phyloP scores from a whole-genome alignment of 1,139 yeast species.

The Zygoascus meyerae region DNA sequence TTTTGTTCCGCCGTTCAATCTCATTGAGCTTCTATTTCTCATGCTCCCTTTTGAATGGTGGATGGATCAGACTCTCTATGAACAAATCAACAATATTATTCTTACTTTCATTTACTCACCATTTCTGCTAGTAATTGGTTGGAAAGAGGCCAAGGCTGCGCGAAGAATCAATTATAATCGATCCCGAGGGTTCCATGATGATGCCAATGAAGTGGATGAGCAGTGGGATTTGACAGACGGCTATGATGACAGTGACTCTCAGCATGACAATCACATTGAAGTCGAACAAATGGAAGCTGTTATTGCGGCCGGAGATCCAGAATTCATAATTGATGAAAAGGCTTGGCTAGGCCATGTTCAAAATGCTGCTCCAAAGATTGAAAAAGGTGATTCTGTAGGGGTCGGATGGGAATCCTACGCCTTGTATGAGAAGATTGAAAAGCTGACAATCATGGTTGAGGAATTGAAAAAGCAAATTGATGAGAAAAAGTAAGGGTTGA shows the following conservation, averaged over 20 bases:
- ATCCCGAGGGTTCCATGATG: slow-evolving; percentile 59
- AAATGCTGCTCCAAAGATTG: slow-evolving; percentile 50
- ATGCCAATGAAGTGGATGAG: slow-evolving; percentile 70
- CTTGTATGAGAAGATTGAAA: slow-evolving; percentile 40
- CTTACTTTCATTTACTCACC: slow-evolving; percentile 70
- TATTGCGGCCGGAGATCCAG: slow-evolving; percentile 52
- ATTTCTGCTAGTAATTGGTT: slow-evolving; percentile 52
- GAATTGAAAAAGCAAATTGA: slow-evolving; percentile 14
- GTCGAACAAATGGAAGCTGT: slow-evolving; percentile 45
- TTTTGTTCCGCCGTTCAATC: slow-evolving; percentile 79
- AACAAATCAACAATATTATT: slow-evolving; percentile 34
- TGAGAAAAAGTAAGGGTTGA: background rate
- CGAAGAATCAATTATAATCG: slow-evolving; percentile 69
- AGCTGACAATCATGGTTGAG: slow-evolving; percentile 32
- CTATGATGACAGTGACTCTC: slow-evolving; percentile 39
- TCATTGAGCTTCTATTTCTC: slow-evolving; percentile 53
- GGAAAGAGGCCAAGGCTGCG: slow-evolving; percentile 60
- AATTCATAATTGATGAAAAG: slow-evolving; percentile 47
- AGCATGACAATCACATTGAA: slow-evolving; percentile 27
- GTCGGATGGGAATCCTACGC: slow-evolving; percentile 63
- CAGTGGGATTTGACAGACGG: slow-evolving; percentile 87
- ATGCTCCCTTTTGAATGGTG: slow-evolving; percentile 40
- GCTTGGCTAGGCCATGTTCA: slow-evolving; percentile 48
- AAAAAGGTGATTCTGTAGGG: slow-evolving; percentile 49
- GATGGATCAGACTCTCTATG: slow-evolving; percentile 30